These are phyloP conservation scores for Talaromyces sp. DNA, from an alignment of 2,329 filamentous ascomycete species.

Conservation along the genomic window DNA sequence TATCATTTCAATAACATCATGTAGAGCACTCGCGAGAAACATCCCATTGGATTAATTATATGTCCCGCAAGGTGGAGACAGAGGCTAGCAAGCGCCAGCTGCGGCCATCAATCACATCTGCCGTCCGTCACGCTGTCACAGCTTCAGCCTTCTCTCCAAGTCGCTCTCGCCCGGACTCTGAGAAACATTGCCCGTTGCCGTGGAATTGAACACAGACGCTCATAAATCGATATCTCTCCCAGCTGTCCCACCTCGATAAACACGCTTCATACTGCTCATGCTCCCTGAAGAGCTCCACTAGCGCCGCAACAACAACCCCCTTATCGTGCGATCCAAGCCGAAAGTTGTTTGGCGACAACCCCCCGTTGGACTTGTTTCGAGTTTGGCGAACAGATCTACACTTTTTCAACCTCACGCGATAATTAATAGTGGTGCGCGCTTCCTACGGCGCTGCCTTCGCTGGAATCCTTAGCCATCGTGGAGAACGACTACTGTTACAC, in stretches of 20 bases:
- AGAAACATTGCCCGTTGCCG: background rate
- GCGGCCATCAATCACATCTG: background rate
- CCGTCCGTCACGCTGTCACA: background rate
- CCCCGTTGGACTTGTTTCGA: background rate
- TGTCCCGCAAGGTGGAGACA: background rate
- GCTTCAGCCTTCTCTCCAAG: background rate
- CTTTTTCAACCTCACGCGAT: slow-evolving; percentile 21
- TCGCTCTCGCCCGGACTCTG: background rate
- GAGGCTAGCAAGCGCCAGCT: background rate
- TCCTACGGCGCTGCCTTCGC: slow-evolving; percentile 39
- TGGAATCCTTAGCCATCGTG: slow-evolving; percentile 31
- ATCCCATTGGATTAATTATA: background rate
- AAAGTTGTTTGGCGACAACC: background rate
- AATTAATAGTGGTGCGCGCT: slow-evolving; percentile 26
- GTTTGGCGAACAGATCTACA: background rate
- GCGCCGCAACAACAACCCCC: slow-evolving; percentile 1
- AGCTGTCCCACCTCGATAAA: background rate
- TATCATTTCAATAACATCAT: background rate
- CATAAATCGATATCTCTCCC: background rate
- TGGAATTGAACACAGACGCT: background rate
- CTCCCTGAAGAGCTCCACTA: background rate
- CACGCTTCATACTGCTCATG: background rate
- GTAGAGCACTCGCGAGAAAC: background rate
- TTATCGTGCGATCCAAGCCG: slow-evolving; percentile 6
- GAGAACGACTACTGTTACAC: slow-evolving; percentile 35